A percentile compares a stretch with the other conserved stretches of the same genome.
Conservation (phyloP, 805 yeast species). For the Nakazawaea holstii region DNA sequence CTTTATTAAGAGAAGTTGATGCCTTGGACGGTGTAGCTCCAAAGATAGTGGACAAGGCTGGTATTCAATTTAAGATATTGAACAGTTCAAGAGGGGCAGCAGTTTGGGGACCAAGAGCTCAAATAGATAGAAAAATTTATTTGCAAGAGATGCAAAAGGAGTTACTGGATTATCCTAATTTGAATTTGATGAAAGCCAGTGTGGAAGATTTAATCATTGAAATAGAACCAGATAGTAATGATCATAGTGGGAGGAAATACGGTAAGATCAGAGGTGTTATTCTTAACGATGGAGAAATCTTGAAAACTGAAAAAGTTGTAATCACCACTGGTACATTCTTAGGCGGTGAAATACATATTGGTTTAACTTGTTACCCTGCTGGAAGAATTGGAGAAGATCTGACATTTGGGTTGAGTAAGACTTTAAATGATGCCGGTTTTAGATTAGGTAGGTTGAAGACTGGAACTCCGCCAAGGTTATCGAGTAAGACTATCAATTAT, state of each 20-base stretch:
- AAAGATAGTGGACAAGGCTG: constrained; percentile 84
- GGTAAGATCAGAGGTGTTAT: constrained; percentile 67
- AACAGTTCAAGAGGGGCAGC: constrained; percentile 91
- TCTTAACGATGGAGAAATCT: constrained; percentile 56
- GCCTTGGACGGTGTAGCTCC: constrained; percentile 93
- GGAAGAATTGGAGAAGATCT: constrained; percentile 94
- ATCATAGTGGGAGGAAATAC: constrained; percentile 31
- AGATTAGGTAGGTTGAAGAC: constrained; percentile 86
- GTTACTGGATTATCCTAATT: constrained; percentile 48
- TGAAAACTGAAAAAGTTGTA: constrained; percentile 64
- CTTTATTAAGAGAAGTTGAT: constrained; percentile 85
- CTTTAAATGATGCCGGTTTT: constrained; percentile 74
- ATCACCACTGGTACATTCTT: constrained; percentile 95
- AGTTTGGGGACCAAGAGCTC: constrained; percentile 98
- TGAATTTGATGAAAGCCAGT: constrained; percentile 62
- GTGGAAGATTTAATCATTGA: constrained; percentile 82
- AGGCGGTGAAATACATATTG: constrained; percentile 93
- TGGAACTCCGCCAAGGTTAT: constrained; percentile 93
- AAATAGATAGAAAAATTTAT: constrained; percentile 83
- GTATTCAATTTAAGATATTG: constrained; percentile 83
- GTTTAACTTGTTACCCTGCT: constrained; percentile 72
- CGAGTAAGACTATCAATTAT: constrained; percentile 67
- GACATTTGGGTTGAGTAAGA: constrained; percentile 80
- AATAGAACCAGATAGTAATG: constrained; percentile 19
- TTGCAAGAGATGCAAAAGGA: constrained; percentile 71